phyloP scores from a whole-genome alignment of 371 early-diverging fungal genomes.

The Capniomyces stellatus region DNA sequence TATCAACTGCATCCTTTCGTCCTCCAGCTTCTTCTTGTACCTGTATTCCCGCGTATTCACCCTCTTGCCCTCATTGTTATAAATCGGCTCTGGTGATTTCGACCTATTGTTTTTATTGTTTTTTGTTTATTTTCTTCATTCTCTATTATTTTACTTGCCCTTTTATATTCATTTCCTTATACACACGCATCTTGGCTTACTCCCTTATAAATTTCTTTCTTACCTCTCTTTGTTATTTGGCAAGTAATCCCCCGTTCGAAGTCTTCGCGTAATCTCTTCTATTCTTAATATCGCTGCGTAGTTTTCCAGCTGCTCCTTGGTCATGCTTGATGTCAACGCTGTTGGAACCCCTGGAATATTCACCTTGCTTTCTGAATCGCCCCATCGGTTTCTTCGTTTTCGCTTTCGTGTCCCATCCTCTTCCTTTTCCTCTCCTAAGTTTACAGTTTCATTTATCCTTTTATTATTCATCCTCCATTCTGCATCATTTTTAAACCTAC shows the following conservation, averaged over 20 bases:
- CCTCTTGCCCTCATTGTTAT: slow-evolving; percentile 82
- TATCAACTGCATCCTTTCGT: slow-evolving; percentile 78
- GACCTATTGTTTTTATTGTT: too few species aligned
- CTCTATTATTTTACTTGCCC: too few species aligned
- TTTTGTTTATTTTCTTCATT: too few species aligned
- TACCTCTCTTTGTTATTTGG: slow-evolving; percentile 42
- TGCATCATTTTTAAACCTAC: too few species aligned
- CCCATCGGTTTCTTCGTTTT: slow-evolving; percentile 67
- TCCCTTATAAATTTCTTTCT: too few species aligned
- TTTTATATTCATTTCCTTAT: too few species aligned
- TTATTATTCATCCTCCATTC: too few species aligned
- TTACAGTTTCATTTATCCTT: too few species aligned
- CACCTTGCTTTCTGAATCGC: slow-evolving; percentile 46
- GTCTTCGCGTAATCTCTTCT: slow-evolving; percentile 71
- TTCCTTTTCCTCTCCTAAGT: too few species aligned
- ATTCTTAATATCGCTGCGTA: slow-evolving; percentile 71
- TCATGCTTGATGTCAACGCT: slow-evolving; percentile 52
- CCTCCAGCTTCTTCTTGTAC: slow-evolving; percentile 78
- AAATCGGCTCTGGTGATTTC: slow-evolving; percentile 81
- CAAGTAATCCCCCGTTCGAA: slow-evolving; percentile 61
- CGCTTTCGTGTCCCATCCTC: slow-evolving; percentile 9
- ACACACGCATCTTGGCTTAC: too few species aligned
- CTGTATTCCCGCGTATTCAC: slow-evolving; percentile 85
- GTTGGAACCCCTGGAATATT: slow-evolving; percentile 65
- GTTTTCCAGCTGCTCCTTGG: slow-evolving; percentile 58